Evolutionary conservation across 768 basidiomycete species (phyloP), one percentile per base, ranked within the genome.

Genomic region (Mycena sanguinolenta): DNA sequence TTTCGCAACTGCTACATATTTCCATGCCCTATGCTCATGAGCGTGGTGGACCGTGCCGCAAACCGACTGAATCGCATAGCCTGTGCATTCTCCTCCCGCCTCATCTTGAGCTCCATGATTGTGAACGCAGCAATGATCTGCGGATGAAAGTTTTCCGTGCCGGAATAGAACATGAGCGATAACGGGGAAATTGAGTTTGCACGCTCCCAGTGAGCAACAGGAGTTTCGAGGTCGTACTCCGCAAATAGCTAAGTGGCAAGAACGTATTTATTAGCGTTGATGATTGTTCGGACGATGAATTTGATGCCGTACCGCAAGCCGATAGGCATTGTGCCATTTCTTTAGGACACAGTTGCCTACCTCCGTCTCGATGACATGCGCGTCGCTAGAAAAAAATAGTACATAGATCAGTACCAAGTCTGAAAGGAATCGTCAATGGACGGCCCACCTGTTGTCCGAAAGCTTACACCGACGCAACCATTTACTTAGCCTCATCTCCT

Each of bases 201-300:
- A 25, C 27, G 55, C 10, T 44, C 52, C 67, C 67, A 73, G 32
- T 73, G 71, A 3, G 71, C 71, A 2, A 72, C 36, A 21, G 67
- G 67, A 0, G 30, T 63, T 13, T 65, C 66, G 25, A 30, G 49
- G 50, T 72, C 62, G 32, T 46, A 55, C n/a, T 72, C 63, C 19
- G 39, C 4, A 10, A 34, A 34, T 46, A 39, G 25, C 9, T 34
- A 10, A 34, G 32, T 34, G 32, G 4, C 32, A 10, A 34, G 10
- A 42, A 42, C 19, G 39, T 7, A 42, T 42, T 17, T 10, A 16
- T 42, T 17, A 17, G 39, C 14, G 2, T 6, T 19, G 13, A 42
- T 17, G 19, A 42, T 6, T 19, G 39, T n/a, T n/a, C n/a, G n/a
- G n/a, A n/a, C n/a, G n/a, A n/a, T 42, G 5, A 42, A 42, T 42